Base-by-base conservation (phyloP, 352 stramenopile genomes). In the Globisporangium viniferum region DNA sequence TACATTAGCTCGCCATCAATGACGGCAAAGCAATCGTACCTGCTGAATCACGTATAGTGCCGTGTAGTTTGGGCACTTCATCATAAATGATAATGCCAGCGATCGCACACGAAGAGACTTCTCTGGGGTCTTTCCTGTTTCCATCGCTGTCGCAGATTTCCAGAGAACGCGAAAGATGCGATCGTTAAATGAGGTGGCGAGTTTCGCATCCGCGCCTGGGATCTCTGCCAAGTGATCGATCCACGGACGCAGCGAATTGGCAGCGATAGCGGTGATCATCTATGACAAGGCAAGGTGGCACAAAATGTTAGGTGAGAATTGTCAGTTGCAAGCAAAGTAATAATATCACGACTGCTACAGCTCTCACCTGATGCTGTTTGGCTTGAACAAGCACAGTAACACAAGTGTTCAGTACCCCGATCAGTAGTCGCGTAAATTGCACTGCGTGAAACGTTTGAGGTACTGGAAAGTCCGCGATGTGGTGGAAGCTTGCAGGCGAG, bases 141-240 rank as follows among this genome's bases (percentile, higher is more conserved):
- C 82, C 2, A 78, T 27, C 0, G 72, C 62, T 4, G 73, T 59
- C 24, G 84, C 83, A 67, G 75, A 81, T 72, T 91, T 94, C 84
- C 84, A 94, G 18, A 94, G 53, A 29, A 89, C 69, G 12, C 86
- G 77, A 54, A 94, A 94, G 14, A 78, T 66, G 35, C 86, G 81
- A 41, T 94, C 85, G 59, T 76, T 86, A 54, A 91, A 81, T 12
- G 84, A 89, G 1, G 71, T 76, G 20, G 76, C 67, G 29, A 93
- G 44, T 59, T 94, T 92, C 55, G 64, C 20, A 51, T 92, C 75
- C 18, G 78, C 68, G 24, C 73, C 75, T 27, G 78, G 73, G 22
- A 76, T 66, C 3, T 22, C 71, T 55, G 66, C 67, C 31, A 93
- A 66, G 68, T 93, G 79, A 14, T 64, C 61, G 31, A 93, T 90